Base-by-base conservation (phyloP, 306 rosid species). In the Arachis hypogaea region DNA sequence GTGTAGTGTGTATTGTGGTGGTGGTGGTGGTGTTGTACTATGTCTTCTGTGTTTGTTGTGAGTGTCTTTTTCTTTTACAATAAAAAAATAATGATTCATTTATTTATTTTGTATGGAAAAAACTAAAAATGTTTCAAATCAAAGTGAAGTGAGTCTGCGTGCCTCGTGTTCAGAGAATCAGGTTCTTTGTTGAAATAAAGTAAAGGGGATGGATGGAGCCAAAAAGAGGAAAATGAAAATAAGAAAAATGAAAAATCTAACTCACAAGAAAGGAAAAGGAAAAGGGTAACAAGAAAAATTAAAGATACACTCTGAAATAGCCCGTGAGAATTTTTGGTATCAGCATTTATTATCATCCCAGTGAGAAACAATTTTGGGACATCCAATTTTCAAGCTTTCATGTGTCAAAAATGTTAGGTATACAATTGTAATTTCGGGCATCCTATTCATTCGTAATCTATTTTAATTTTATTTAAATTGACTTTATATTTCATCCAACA, bases 131-230 rank as follows among this genome's bases (percentile, higher is more conserved):
- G 38, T 33, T 33, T 33, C 38, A 74, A 74, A 85, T 33, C 38
- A 74, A 74, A 85, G 84, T 68, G 75, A 68, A 68, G 58, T 52
- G 22, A 52, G 29, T 4, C 9, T 61, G 51, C 71, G 55, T 56
- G 63, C 70, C 63, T 62, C 43, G 77, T 63, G 86, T 83, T 72
- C 71, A 80, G 84, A 82, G 96, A 81, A 88, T 88, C 88, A 73
- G 93, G 85, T 90, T 86, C 93, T 85, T 70, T 72, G 63, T 71
- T 74, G 59, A 66, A 73, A 47, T 66, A 82, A 84, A 78, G 71
- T 45, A 40, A 63, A 61, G 38, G 38, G 38, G 38, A 33, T 33
- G 28, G 63, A 64, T 22, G 56, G 40, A 42, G 40, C 55, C 6
- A 52, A 59, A 58, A 1, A 60, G 33, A 63, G 11, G 59, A 56